Evolutionary conservation across 768 basidiomycete species (phyloP).

Genomic region (Auriscalpium microsporum): DNA sequence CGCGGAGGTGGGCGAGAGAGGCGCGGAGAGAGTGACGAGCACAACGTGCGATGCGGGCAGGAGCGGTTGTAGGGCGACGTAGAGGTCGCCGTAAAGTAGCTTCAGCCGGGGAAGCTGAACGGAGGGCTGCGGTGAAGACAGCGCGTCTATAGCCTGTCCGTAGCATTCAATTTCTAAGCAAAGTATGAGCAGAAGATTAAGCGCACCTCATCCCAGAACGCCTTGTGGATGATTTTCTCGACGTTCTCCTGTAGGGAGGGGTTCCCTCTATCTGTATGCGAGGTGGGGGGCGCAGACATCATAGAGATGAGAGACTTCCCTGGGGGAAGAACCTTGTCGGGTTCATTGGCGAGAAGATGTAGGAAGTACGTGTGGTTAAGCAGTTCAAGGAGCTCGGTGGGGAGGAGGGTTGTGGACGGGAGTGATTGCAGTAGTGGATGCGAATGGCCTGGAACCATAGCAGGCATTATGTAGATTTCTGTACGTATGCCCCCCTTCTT

Average conservation of each 20-base stretch:
- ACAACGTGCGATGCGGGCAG: conserved; percentile 47
- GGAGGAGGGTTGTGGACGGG: conserved; percentile 28
- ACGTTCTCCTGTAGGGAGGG: conserved; percentile 40
- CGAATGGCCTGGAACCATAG: too few species aligned
- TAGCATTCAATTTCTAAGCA: background rate
- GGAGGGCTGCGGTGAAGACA: conserved; percentile 52
- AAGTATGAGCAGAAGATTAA: conserved; percentile 3
- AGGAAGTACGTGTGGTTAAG: conserved; percentile 59
- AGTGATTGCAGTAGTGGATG: conserved; percentile 16
- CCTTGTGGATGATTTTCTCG: conserved; percentile 41
- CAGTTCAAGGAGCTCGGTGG: conserved; percentile 45
- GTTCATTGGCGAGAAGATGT: conserved; percentile 58
- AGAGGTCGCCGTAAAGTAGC: conserved; percentile 46
- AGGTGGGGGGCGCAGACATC: conserved; percentile 28
- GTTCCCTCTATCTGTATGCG: conserved; percentile 12
- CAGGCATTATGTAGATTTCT: too few species aligned
- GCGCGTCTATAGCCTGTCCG: conserved; percentile 42
- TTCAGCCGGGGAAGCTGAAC: conserved; percentile 53
- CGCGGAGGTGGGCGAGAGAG: conserved; percentile 58
- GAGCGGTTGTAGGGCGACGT: conserved; percentile 42
- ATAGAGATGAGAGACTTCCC: conserved; percentile 67
- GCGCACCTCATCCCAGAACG: conserved; percentile 70
- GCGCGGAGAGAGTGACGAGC: conserved; percentile 44
- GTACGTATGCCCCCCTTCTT: too few species aligned
- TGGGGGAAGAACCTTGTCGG: conserved; percentile 51